Percentiles rank a stretch among this genome's conserved stretches.
Evolutionary conservation across 2,329 filamentous ascomycete genomes (phyloP).

Genomic region (Tolypocladium ophioglossoides): DNA sequence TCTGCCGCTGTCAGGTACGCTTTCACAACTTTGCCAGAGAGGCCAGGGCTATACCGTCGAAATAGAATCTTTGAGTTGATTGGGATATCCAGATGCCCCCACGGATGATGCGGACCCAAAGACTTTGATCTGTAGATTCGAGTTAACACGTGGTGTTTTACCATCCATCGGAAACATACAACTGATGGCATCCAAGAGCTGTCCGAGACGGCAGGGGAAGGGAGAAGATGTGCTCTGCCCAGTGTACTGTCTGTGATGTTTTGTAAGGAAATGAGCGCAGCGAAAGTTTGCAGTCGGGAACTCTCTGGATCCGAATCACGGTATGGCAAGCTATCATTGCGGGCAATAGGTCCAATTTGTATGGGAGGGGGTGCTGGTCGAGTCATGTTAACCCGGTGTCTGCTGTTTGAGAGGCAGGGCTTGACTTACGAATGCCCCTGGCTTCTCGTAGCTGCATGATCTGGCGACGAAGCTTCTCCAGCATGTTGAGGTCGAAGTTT

Average conservation of each 20-base stretch:
- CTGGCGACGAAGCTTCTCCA: conserved; percentile 37
- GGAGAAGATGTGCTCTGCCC: conserved; percentile 52
- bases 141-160: not conserved
- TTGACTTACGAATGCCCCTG: conserved; percentile 38
- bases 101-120: conserved; percentile 32
- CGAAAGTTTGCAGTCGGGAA: not conserved
- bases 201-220: conserved; percentile 40
- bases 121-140: conserved; percentile 29
- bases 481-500: conserved; percentile 43
- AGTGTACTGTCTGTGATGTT: conserved; percentile 36
- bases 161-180: not conserved
- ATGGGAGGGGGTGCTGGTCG: conserved; percentile 18
- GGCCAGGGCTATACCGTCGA: conserved; percentile 31
- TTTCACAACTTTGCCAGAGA: not conserved
- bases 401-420: not conserved
- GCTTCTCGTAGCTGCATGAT: conserved; percentile 41
- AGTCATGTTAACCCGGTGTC: not conserved
- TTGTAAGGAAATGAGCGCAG: conserved; percentile 2
- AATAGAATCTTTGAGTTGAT: conserved; percentile 41
- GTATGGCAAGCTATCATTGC: conserved; percentile 17
- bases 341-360: conserved; percentile 22
- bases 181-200: conserved; percentile 29
- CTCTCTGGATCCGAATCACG: conserved; percentile 12
- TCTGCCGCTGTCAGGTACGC: conserved; percentile 18
- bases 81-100: conserved; percentile 33